Conservation (phyloP, 108 stramenopile genomes). For the Poteriospumella lacustris region DNA sequence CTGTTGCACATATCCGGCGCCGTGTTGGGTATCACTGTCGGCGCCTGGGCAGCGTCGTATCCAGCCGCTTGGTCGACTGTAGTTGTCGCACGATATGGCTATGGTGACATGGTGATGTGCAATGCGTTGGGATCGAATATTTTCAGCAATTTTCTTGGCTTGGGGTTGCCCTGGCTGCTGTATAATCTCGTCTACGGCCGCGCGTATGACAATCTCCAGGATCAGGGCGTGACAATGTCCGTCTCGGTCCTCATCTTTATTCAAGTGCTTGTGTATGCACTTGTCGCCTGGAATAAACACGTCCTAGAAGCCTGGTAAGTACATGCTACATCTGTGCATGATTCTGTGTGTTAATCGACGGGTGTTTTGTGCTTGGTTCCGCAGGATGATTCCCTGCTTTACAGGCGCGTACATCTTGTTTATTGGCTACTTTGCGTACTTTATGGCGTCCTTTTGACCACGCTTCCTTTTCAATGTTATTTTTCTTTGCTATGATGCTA, state of each 20-base stretch:
- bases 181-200: slow-evolving; percentile 10
- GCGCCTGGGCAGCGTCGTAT: slow-evolving; percentile 25
- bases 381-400: neutral
- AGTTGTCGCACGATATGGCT: slow-evolving; percentile 29
- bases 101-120: slow-evolving; percentile 39
- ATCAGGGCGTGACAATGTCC: neutral
- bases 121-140: slow-evolving; percentile 41
- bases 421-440: neutral
- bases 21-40: slow-evolving; percentile 27
- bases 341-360: neutral
- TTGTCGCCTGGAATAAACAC: neutral
- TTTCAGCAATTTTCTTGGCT: slow-evolving; percentile 33
- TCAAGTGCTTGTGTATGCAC: neutral
- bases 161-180: slow-evolving; percentile 42
- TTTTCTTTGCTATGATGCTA: too few relatives aligned
- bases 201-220: slow-evolving; percentile 4
- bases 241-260: slow-evolving; percentile 9
- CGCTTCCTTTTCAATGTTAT: too few relatives aligned
- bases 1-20: neutral
- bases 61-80: slow-evolving; percentile 18
- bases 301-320: neutral
- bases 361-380: neutral
- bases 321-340: neutral
- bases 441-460: neutral
- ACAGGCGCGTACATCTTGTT: neutral